Evolutionary conservation across 495 filamentous ascomycete species (phyloP), one percentile per base, ranked within the genome.

Genomic region (Penicillium psychrofluorescens): DNA sequence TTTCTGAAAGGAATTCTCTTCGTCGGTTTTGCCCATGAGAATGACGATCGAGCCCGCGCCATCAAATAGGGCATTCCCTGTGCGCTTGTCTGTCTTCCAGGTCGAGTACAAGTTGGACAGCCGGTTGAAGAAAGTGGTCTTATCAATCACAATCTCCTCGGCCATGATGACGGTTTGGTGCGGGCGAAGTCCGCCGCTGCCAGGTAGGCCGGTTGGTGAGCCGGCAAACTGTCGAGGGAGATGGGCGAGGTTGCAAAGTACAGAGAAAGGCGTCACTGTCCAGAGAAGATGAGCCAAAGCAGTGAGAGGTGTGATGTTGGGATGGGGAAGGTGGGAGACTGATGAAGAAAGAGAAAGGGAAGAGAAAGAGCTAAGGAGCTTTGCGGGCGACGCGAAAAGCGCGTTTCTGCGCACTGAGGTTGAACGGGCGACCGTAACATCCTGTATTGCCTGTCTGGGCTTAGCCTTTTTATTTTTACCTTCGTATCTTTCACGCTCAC

Each of bases 41-140:
- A 95, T 78, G 51, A 92, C 72, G 56, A 97, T 86, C 22, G 90
- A 95, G 11, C 80, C 81, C 33, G 77, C 90, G 42, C 89, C 91
- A 38, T 75, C 78, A 62, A 96, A 99, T 42, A 90, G 68, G 57
- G 81, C 75, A 68, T 94, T 82, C 38, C 63, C 65, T 7, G 71
- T 67, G 50, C 92, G 86, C 71, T 90, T 95, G 72, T 96, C 88
- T 51, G 83, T 75, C 74, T 95, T 97, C 92, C 94, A 99, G 74
- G 87, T 81, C 54, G 83, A 78, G 58, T 88, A 71, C 53, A 99
- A 84, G 58, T 82, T 83, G 42, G 84, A 83, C 39, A 97, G 76
- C 59, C 90, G 92, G 68, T 87, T 88, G 63, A 94, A 90, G 69
- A 99, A 99, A 58, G 78, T 70, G 60, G 80, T 81, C 67, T 84